phyloP scores from a whole-genome alignment of 441 rosid species.

The Brassica balearica region DNA sequence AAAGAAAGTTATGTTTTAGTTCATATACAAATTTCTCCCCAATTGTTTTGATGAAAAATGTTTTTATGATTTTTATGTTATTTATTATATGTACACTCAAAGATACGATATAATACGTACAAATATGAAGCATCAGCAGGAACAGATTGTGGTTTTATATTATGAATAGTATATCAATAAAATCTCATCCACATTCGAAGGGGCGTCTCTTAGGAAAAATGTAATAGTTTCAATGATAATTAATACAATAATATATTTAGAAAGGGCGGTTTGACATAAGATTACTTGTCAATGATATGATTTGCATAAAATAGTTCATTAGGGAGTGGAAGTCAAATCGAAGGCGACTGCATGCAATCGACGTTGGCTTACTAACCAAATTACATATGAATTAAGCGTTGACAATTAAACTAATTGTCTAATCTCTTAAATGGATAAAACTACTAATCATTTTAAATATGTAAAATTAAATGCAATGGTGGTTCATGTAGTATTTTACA shows the following conservation, averaged over 20 bases:
- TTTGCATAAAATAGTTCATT: constrained; percentile 12
- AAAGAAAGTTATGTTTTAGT: not conserved
- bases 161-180: not conserved
- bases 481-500: constrained; percentile 39
- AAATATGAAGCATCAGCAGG: constrained; percentile 16
- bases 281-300: constrained; percentile 40
- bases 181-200: constrained; percentile 31
- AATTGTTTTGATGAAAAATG: not conserved
- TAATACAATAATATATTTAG: constrained; percentile 11
- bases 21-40: not conserved
- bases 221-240: constrained; percentile 8
- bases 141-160: not conserved
- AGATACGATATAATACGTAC: constrained; percentile 5
- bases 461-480: constrained; percentile 29
- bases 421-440: constrained; percentile 27
- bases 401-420: constrained; percentile 28
- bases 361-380: constrained; percentile 45
- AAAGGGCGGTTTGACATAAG: constrained; percentile 46
- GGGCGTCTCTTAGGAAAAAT: constrained; percentile 17
- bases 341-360: constrained; percentile 39
- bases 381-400: constrained; percentile 39
- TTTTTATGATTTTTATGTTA: not conserved
- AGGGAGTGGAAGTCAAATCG: constrained; percentile 39
- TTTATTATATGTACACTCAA: not conserved
- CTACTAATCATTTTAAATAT: not conserved